Conservation (phyloP, 805 yeast genomes). For the Saccharomycopsis javanensis region DNA sequence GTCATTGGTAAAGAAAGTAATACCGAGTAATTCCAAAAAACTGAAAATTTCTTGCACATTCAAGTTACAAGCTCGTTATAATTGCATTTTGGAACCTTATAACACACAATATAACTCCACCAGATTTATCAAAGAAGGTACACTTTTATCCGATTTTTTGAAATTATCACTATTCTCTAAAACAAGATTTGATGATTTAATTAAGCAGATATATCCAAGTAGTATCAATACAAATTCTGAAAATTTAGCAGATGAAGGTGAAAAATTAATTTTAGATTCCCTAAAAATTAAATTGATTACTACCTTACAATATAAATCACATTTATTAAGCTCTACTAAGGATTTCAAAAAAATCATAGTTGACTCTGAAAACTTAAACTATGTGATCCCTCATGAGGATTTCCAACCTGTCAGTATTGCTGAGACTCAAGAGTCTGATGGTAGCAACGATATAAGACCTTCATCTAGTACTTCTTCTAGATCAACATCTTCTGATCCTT, state of each 20-base stretch:
- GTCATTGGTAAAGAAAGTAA: slow-evolving; percentile 6
- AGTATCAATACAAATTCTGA: slow-evolving; percentile 4
- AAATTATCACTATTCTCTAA: slow-evolving; percentile 10
- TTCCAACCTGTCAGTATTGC: slow-evolving; percentile 3
- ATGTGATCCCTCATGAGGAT: slow-evolving; percentile 11
- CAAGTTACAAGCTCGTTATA: slow-evolving; percentile 11
- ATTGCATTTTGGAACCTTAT: slow-evolving; percentile 14
- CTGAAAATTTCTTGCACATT: slow-evolving; percentile 4
- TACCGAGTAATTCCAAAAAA: neutral
- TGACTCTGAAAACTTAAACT: slow-evolving; percentile 4
- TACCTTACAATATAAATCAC: slow-evolving; percentile 10
- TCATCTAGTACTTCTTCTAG: neutral
- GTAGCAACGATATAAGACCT: neutral
- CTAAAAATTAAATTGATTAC: slow-evolving; percentile 11
- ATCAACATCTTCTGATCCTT: neutral
- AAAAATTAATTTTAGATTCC: slow-evolving; percentile 7
- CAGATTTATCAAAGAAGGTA: slow-evolving; percentile 12
- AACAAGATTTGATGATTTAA: slow-evolving; percentile 9
- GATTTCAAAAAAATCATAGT: slow-evolving; percentile 9
- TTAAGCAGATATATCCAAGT: slow-evolving; percentile 6
- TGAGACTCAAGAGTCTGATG: slow-evolving; percentile 1
- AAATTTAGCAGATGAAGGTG: slow-evolving; percentile 9
- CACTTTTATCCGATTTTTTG: slow-evolving; percentile 6
- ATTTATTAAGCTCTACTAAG: slow-evolving; percentile 10
- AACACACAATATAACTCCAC: slow-evolving; percentile 12